These are phyloP conservation scores for Bruguiera hainesii DNA, from an alignment of 441 rosid species.

Conservation along the genomic window DNA sequence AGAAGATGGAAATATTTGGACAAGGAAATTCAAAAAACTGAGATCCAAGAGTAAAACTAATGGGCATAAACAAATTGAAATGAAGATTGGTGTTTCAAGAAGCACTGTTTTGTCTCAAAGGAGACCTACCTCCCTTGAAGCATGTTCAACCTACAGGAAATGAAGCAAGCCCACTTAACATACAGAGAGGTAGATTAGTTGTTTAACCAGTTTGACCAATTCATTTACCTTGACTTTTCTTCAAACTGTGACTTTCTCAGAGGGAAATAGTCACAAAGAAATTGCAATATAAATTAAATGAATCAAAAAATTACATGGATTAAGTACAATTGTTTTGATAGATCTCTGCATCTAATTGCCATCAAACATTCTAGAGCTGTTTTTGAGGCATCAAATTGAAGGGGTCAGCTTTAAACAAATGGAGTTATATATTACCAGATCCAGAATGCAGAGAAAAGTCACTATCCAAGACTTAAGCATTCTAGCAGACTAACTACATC, in stretches of 20 bases:
- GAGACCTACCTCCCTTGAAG: not conserved
- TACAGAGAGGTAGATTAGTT: not conserved
- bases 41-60: not conserved
- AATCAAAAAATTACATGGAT: not conserved
- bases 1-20: not conserved
- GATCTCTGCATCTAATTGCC: not conserved
- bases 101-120: not conserved
- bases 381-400: conserved; percentile 4
- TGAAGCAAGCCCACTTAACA: not conserved
- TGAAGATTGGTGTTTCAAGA: not conserved
- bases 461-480: conserved; percentile 8
- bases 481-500: conserved; percentile 2
- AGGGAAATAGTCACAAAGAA: not conserved
- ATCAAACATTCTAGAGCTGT: not conserved
- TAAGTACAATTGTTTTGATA: not conserved
- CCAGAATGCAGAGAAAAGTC: conserved; percentile 11
- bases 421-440: conserved; percentile 9
- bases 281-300: not conserved
- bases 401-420: conserved; percentile 5
- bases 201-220: conserved; percentile 5
- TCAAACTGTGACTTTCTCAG: not conserved
- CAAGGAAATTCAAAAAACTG: not conserved
- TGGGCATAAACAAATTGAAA: not conserved
- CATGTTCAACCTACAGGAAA: not conserved
- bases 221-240: not conserved